Evolutionary conservation across 768 basidiomycete genomes (phyloP), one percentile per base, ranked within the genome.

Genomic region (Tricholoma bakamatsutake): DNA sequence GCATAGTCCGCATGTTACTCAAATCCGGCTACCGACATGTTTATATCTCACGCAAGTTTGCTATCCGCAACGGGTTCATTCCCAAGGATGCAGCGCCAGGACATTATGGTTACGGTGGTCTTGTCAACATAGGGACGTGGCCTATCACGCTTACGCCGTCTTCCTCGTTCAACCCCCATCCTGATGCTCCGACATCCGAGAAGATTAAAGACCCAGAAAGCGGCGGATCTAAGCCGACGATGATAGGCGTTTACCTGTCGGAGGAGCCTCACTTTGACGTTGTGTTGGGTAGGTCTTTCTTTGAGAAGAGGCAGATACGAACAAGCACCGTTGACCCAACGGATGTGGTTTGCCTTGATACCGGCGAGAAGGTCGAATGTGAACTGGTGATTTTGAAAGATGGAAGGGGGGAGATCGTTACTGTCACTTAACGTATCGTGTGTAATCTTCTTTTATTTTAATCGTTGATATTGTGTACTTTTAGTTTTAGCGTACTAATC

Each of bases 261-360:
- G 97, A 99, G 66, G 95, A 97, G 67, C 85, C 88, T 0, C 93
- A 98, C 65, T 98, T 98, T 69, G 94, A 97, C 63, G 90, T 98
- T 47, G 88, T 98, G 4, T 80, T 98, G 5, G 95, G 95, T 1
- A 78, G 95, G 24, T 85, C 84, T 21, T 94, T 97, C 64, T 83
- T 87, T 59, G 88, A 88, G 77, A 85, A 79, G 64, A 77, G 92
- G 61, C 87, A 88, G 65, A 84, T 98, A 60, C 87, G 87, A 69
- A 84, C 83, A 30, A 91, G 88, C 66, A 74, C 87, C 0, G 74
- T 87, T 39, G 96, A 99, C 67, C 86, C 85, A 37, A 98, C 97
- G 9, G 84, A 88, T 61, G 87, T 99, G 12, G 82, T 91, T 2
- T 97, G 95, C 66, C 79, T 92, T 72, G 97, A 98, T 66, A 91